Base-by-base conservation (phyloP, 805 yeast genomes). In the Kuraishia hungarica region DNA sequence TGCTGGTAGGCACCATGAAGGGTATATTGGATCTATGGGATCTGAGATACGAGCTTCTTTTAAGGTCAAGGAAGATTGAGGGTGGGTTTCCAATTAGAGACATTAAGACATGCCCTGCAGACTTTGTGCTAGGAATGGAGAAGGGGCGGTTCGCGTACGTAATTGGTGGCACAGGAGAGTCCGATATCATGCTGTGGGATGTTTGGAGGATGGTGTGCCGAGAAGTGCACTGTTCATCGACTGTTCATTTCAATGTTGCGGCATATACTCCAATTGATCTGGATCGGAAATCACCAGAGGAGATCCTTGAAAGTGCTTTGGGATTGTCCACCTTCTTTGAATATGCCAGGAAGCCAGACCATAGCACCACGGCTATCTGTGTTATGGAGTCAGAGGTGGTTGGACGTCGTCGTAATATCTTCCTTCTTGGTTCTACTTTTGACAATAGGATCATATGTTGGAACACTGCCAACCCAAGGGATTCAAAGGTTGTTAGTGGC, bases 21-120 rank as follows among this genome's bases (percentile, higher is more conserved):
- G 97, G 97, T 1, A 71, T 85, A 0, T 64, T 94, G 29, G 84
- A 83, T 59, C 68, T 93, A 17, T 91, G 97, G 96, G 97, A 91
- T 66, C 60, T 88, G 39, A 72, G 96, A 54, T 89, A 90, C 65
- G 75, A 75, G 39, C 56, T 86, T 0, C 71, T 79, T 48, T 71
- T 89, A 39, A 83, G 79, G 57, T 73, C 85, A 1, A 87, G 90
- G 83, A 77, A 78, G 10, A 76, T 89, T 50, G 78, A 75, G 50
- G 55, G 57, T 11, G 58, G 48, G 71, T 68, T 64, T 22, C 80
- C 86, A 0, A 82, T 90, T 8, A 70, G 72, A 10, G 67, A 75
- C 28, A 63, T 90, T 10, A 64, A 63, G 8, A 58, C 72, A 2
- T 72, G 81, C 39, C 82, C 86, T 0, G 59, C 67, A 4, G 67